A percentile compares a stretch with the other conserved stretches of the same genome.
phyloP scores from a whole-genome alignment of 225 moss, liverwort and hornwort genomes.

The Sphagnum contortum region DNA sequence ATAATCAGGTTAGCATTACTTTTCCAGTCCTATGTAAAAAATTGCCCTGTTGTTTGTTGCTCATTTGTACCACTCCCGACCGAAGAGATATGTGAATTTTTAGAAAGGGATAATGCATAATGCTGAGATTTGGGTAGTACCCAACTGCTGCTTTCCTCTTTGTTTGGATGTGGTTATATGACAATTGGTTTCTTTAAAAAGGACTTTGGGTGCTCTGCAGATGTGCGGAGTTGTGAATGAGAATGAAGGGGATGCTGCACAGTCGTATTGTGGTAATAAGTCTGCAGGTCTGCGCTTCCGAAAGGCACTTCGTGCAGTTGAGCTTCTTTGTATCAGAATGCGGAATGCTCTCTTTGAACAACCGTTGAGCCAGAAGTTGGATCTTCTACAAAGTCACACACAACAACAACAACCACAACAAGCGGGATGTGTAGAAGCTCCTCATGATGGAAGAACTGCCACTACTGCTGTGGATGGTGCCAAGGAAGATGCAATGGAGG shows the following conservation, averaged over 20 bases:
- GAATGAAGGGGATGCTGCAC: conserved; percentile 95
- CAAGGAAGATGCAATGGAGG: conserved; percentile 17
- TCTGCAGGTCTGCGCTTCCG: conserved; percentile 92
- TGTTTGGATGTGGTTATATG: too few relatives aligned
- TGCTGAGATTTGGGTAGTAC: too few relatives aligned
- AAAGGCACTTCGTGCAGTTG: conserved; percentile 84
- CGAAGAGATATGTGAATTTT: too few relatives aligned
- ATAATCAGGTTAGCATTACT: conserved; percentile 55
- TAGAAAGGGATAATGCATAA: too few relatives aligned
- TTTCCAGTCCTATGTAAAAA: too few relatives aligned
- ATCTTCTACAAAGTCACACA: conserved; percentile 26
- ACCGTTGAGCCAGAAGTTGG: conserved; percentile 53
- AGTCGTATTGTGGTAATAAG: conserved; percentile 93
- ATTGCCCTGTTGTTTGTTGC: too few relatives aligned
- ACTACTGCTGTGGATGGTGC: conserved; percentile 7
- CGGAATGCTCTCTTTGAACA: conserved; percentile 96
- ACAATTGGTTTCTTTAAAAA: too few relatives aligned
- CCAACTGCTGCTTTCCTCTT: too few relatives aligned
- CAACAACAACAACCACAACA: conserved; percentile 4
- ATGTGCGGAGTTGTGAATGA: conserved; percentile 94
- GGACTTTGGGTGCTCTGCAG: conserved; percentile 14
- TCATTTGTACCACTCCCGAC: too few relatives aligned
- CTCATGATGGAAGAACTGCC: conserved; percentile 13
- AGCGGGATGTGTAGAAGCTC: too few relatives aligned
- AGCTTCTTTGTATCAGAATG: conserved; percentile 86